phyloP scores from a whole-genome alignment of 2,329 filamentous ascomycete genomes.

The Sporothrix schenckii region DNA sequence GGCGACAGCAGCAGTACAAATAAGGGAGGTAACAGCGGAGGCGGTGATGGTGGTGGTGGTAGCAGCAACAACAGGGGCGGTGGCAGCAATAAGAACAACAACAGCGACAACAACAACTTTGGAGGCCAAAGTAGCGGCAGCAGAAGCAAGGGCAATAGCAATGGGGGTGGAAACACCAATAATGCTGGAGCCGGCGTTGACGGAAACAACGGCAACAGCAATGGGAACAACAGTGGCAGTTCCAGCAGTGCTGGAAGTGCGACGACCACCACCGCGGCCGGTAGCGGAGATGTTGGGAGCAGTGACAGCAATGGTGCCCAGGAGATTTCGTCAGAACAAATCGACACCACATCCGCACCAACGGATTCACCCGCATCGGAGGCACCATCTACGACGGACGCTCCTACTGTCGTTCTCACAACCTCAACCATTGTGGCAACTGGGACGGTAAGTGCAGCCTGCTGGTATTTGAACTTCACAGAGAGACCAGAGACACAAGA shows the following conservation, averaged over 20 bases:
- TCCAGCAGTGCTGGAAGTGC: neutral
- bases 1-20: conserved; percentile 16
- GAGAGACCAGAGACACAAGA: neutral
- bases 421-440: conserved; percentile 27
- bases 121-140: conserved; percentile 20
- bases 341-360: neutral
- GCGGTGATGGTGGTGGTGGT: conserved; percentile 6
- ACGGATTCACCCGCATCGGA: conserved; percentile 17
- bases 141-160: conserved; percentile 24
- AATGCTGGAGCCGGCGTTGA: conserved; percentile 6
- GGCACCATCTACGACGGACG: neutral
- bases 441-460: conserved; percentile 12
- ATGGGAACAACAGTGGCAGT: neutral
- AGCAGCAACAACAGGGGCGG: neutral
- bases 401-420: conserved; percentile 14
- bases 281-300: neutral
- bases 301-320: conserved; percentile 28
- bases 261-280: neutral
- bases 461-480: neutral
- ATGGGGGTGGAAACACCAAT: conserved; percentile 19
- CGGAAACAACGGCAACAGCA: conserved; percentile 23
- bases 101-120: neutral
- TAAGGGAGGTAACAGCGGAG: conserved; percentile 29
- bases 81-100: neutral
- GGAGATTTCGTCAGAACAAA: neutral